A percentile compares a stretch with the other conserved stretches of the same genome.
Conservation (phyloP, 805 yeast genomes). For the Ogataea parapolymorpha region DNA sequence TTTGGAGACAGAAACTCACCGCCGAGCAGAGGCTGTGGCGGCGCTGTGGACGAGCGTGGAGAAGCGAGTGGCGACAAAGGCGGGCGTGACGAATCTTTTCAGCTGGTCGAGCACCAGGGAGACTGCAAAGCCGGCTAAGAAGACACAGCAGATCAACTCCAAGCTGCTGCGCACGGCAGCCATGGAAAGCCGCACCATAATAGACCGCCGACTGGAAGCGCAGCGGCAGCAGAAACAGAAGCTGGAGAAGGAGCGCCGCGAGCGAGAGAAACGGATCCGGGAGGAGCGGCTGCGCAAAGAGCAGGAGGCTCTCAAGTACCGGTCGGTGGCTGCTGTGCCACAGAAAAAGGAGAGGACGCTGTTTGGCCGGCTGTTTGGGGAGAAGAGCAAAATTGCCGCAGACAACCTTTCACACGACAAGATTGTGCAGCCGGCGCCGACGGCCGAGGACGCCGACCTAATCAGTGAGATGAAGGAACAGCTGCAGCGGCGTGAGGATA, state of each 20-base stretch:
- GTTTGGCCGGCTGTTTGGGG: constrained; percentile 25
- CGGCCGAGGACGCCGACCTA: constrained; percentile 3
- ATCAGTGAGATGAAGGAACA: constrained; percentile 8
- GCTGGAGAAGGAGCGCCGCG: constrained; percentile 20
- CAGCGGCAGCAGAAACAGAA: constrained; percentile 13
- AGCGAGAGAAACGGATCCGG: constrained; percentile 23
- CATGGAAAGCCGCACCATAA: constrained; percentile 16
- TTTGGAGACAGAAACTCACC: constrained; percentile 7
- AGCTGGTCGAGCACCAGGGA: constrained; percentile 19
- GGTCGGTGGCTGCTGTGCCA: constrained; percentile 3
- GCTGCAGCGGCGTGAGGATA: constrained; percentile 8
- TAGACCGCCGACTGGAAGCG: constrained; percentile 21
- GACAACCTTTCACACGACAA: constrained; percentile 27
- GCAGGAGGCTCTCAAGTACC: constrained; percentile 22
- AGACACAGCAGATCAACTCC: constrained; percentile 19
- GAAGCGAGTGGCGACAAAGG: constrained; percentile 22
- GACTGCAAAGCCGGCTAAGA: constrained; percentile 1
- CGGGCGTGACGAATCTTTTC: constrained; percentile 14
- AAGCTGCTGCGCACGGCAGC: constrained; percentile 22
- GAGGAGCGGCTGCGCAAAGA: constrained; percentile 21
- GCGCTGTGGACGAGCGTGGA: constrained; percentile 29
- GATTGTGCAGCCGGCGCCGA: constrained; percentile 1
- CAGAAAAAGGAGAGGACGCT: constrained; percentile 18
- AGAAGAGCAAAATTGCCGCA: constrained; percentile 29
- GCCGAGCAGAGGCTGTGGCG: constrained; percentile 11